These are phyloP conservation scores for Fistulinella prunicolor DNA, from an alignment of 768 basidiomycete genomes.

Conservation along the genomic window DNA sequence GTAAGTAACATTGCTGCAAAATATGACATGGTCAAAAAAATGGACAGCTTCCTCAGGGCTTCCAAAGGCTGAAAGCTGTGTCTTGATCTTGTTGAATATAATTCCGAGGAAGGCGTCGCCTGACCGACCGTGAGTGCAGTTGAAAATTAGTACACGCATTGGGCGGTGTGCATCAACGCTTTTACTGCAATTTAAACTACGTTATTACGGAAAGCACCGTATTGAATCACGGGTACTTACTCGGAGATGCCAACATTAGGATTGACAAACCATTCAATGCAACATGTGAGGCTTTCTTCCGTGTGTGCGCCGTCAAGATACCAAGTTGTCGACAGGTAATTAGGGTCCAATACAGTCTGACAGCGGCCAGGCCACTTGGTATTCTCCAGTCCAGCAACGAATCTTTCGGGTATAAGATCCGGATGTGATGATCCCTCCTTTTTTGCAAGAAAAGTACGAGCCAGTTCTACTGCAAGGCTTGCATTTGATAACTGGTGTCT, in stretches of 20 bases:
- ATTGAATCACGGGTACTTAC: conserved; percentile 13
- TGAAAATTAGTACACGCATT: conserved; percentile 78
- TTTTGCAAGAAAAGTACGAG: conserved; percentile 56
- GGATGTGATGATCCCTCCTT: conserved; percentile 17
- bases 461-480: conserved; percentile 73
- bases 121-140: conserved; percentile 90
- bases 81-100: conserved; percentile 50
- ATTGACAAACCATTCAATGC: conserved; percentile 83
- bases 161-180: conserved; percentile 24
- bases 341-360: conserved; percentile 72
- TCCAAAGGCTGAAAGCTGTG: conserved; percentile 43
- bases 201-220: conserved; percentile 5
- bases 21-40: conserved; percentile 85
- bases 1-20: conserved; percentile 97
- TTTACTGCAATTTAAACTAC: not conserved
- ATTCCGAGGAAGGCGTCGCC: conserved; percentile 66
- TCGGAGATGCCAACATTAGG: conserved; percentile 49
- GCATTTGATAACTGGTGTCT: conserved; percentile 88
- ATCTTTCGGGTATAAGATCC: conserved; percentile 45
- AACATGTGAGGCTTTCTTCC: conserved; percentile 80
- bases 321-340: conserved; percentile 60
- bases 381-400: conserved; percentile 59
- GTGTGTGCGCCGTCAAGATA: conserved; percentile 97
- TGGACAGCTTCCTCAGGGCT: conserved; percentile 35
- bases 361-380: conserved; percentile 95